phyloP scores from a whole-genome alignment of 495 filamentous ascomycete genomes.

The Pseudevernia furfuracea region DNA sequence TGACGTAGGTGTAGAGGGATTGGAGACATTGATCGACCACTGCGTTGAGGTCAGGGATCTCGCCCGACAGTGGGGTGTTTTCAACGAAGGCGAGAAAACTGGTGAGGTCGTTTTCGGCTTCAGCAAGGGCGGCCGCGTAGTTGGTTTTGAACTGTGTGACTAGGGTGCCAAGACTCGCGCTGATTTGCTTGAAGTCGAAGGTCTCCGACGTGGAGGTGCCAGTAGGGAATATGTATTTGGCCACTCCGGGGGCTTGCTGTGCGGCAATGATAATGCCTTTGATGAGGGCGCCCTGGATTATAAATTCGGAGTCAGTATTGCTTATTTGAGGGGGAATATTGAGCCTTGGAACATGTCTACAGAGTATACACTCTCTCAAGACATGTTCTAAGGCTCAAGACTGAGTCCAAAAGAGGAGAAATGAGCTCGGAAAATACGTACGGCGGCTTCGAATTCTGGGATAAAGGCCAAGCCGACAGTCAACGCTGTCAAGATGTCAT shows the following conservation, averaged over 20 bases:
- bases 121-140: not conserved
- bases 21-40: constrained; percentile 9
- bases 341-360: too few species aligned
- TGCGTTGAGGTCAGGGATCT: constrained; percentile 13
- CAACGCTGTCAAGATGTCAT: not conserved
- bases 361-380: too few species aligned
- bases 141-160: not conserved
- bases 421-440: too few species aligned
- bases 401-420: too few species aligned
- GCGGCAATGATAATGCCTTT: constrained; percentile 5
- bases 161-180: not conserved
- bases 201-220: not conserved
- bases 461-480: constrained; percentile 1
- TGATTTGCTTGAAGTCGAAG: not conserved
- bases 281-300: not conserved
- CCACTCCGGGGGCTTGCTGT: not conserved
- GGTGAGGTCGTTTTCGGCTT: not conserved
- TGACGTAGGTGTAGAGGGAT: constrained; percentile 14
- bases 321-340: too few species aligned
- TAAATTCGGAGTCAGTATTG: too few species aligned
- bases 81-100: constrained; percentile 8
- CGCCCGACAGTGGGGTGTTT: constrained; percentile 8
- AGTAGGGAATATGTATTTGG: not conserved
- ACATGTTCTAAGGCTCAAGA: too few species aligned
- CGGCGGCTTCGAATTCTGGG: not conserved